Evolutionary conservation across 2,329 filamentous ascomycete species (phyloP), one percentile per base, ranked within the genome.

Genomic region (Fusarium verticillioides): DNA sequence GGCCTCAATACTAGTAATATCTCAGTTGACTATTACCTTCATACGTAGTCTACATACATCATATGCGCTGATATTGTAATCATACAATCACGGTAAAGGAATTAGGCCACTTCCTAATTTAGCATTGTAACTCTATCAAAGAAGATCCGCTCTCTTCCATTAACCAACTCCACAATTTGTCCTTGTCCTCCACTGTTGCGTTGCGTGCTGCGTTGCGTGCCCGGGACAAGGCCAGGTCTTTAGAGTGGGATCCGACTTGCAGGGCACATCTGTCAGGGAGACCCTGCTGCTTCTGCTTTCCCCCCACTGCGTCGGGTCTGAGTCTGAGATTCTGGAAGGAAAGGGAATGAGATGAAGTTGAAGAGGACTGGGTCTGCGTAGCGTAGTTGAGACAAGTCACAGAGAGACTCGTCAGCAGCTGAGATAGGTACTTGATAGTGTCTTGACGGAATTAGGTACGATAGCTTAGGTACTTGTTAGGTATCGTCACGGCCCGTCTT

Each of bases 181-280:
- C 19, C 37, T 42, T 12, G 50, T 58, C 63, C 58, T 69, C 65
- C 58, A 43, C 66, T 69, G 66, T 69, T 69, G 66, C 65, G 66
- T 69, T 69, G 66, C 65, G 66, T 69, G 65, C 66, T 69, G 66
- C 26, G 65, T 69, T 69, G 66, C 66, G 65, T 69, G 66, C 66
- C 66, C 57, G 46, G 58, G 49, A 62, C 42, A 49, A 49, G 57
- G 42, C 50, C 43, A 63, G 58, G 43, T 28, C 63, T 18, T 36
- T 36, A 40, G 44, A 32, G 28, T 44, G 53, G 52, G 42, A 46
- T 49, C 66, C 42, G n/a, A 65, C 59, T 61, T 69, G 39, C 56
- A 70, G 56, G 63, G 57, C 37, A 49, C 32, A 28, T 44, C 58
- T 63, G 58, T 40, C 61, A 65, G 30, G 40, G 54, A 58, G n/a